A percentile compares a stretch with the other conserved stretches of the same genome.
phyloP scores from a whole-genome alignment of 2,329 filamentous ascomycete genomes.

The Pyricularia sp. region DNA sequence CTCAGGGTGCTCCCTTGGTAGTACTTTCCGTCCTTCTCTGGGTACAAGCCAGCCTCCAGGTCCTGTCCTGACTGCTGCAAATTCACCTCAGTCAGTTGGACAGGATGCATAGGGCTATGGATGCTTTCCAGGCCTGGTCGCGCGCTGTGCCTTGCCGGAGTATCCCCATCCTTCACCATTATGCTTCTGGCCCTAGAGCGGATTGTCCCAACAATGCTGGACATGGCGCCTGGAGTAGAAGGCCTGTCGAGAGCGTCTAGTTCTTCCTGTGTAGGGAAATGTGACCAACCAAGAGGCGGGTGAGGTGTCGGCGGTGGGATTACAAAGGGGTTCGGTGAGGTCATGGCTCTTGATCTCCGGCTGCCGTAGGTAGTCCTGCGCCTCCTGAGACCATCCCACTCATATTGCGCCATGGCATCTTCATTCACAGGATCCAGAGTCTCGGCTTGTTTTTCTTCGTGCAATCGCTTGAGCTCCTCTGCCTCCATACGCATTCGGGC shows the following conservation, averaged over 20 bases:
- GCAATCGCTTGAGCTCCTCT: slow-evolving; percentile 68
- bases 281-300: slow-evolving; percentile 80
- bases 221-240: slow-evolving; percentile 36
- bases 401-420: slow-evolving; percentile 56
- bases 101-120: slow-evolving; percentile 49
- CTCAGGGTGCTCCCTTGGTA: slow-evolving; percentile 40
- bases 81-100: slow-evolving; percentile 53
- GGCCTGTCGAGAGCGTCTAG: slow-evolving; percentile 43
- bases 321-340: slow-evolving; percentile 17
- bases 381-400: slow-evolving; percentile 87
- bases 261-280: slow-evolving; percentile 62
- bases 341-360: slow-evolving; percentile 24
- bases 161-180: slow-evolving; percentile 13
- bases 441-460: slow-evolving; percentile 66
- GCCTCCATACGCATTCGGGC: slow-evolving; percentile 69
- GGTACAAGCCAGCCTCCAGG: slow-evolving; percentile 24
- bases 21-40: slow-evolving; percentile 35
- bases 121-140: slow-evolving; percentile 19
- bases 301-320: slow-evolving; percentile 37
- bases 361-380: slow-evolving; percentile 47
- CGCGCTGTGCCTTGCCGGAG: slow-evolving; percentile 25
- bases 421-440: slow-evolving; percentile 68
- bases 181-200: slow-evolving; percentile 34
- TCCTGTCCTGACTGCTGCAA: slow-evolving; percentile 30
- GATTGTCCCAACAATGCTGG: slow-evolving; percentile 48